Conservation (phyloP, 2,329 filamentous ascomycete species). For the Apiospora saccharicola region DNA sequence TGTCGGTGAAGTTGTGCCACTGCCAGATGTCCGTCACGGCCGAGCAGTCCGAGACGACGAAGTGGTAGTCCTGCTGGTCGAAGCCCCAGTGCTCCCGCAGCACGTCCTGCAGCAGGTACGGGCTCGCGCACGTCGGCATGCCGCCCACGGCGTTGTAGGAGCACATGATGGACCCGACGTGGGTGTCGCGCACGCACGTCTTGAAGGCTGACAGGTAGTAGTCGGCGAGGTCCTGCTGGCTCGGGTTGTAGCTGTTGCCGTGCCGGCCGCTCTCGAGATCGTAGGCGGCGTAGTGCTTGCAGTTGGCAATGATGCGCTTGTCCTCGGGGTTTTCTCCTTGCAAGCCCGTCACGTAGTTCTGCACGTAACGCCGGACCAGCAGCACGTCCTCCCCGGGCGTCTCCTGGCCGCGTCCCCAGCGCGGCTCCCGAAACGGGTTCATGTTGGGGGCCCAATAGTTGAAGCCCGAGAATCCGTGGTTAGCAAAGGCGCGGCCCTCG, state of each 20-base stretch:
- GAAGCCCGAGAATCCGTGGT: conserved; percentile 39
- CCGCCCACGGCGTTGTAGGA: conserved; percentile 72
- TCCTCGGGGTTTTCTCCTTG: conserved; percentile 46
- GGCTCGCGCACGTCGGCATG: conserved; percentile 68
- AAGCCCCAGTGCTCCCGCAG: conserved; percentile 72
- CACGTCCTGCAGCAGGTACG: conserved; percentile 68
- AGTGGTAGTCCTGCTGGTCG: conserved; percentile 65
- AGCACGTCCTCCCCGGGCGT: conserved; percentile 44
- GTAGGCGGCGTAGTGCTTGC: conserved; percentile 67
- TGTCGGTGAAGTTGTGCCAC: conserved; percentile 49
- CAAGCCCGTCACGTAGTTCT: conserved; percentile 60
- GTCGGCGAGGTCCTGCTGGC: conserved; percentile 68
- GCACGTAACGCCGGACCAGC: conserved; percentile 58
- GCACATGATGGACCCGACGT: conserved; percentile 67
- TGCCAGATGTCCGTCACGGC: conserved; percentile 65
- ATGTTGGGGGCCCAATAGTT: conserved; percentile 41
- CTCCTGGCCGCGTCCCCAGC: conserved; percentile 41
- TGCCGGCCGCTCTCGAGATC: conserved; percentile 58
- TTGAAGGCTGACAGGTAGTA: conserved; percentile 74
- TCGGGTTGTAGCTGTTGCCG: conserved; percentile 28
- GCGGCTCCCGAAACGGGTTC: conserved; percentile 39
- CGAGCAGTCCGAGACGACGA: conserved; percentile 69
- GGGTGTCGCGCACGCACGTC: conserved; percentile 65
- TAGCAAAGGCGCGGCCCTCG: conserved; percentile 44
- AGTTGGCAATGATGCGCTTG: conserved; percentile 57